Evolutionary conservation across 1,284 basidiomycete species (phyloP).

Genomic region (Ganoderma sp.): DNA sequence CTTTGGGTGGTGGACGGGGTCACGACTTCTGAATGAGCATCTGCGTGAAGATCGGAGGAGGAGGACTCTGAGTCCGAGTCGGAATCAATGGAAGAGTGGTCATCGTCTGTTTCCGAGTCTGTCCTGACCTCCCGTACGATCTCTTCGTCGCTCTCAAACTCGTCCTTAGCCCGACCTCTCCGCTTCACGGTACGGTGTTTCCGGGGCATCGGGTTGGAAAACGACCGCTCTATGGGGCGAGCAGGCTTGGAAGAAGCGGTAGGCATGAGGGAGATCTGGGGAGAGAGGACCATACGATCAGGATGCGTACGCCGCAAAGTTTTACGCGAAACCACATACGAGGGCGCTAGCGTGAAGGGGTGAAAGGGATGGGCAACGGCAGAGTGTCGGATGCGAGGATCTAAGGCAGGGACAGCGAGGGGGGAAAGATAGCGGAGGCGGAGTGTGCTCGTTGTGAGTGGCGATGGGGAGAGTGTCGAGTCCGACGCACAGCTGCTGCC

Average conservation of each 20-base stretch:
- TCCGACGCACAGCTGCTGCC: constrained; percentile 22
- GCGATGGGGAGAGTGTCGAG: constrained; percentile 24
- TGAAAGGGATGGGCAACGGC: background rate
- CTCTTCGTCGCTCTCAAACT: constrained; percentile 74
- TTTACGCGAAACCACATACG: constrained; percentile 24
- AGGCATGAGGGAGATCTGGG: constrained; percentile 28
- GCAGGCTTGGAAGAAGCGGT: constrained; percentile 26
- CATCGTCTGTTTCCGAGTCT: constrained; percentile 67
- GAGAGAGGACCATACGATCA: constrained; percentile 21
- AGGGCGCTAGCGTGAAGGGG: constrained; percentile 6
- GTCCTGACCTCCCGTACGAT: constrained; percentile 69
- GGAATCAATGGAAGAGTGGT: constrained; percentile 61
- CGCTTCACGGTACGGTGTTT: constrained; percentile 50
- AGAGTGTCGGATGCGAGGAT: constrained; percentile 2
- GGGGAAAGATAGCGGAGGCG: constrained; percentile 18
- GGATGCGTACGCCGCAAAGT: constrained; percentile 8
- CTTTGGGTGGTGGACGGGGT: constrained; percentile 71
- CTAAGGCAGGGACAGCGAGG: constrained; percentile 4
- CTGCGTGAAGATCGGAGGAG: constrained; percentile 61
- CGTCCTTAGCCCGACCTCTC: constrained; percentile 61
- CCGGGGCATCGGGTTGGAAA: constrained; percentile 32
- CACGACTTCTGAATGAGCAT: constrained; percentile 56
- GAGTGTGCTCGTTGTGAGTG: constrained; percentile 25
- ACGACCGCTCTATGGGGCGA: constrained; percentile 28
- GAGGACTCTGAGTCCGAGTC: constrained; percentile 70